Base-by-base conservation (phyloP, 1,284 basidiomycete genomes). In the Vanrija humicola region DNA sequence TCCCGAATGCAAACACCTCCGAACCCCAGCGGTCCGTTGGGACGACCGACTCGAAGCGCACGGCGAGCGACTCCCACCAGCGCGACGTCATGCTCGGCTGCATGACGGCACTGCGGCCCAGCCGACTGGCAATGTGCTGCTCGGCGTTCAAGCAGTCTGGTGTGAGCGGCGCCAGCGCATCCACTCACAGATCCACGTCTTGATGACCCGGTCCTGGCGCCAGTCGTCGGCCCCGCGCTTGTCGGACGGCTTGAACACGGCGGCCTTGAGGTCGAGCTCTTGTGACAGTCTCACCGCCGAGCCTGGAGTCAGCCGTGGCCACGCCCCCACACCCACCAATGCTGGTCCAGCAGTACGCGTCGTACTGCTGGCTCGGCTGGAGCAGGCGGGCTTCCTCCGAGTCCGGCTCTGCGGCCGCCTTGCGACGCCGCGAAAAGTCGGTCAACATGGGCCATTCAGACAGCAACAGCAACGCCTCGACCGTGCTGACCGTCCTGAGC, bases 81-180 rank as follows among this genome's bases (percentile, higher is more conserved):
- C 57, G 57, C 25, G 57, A 59, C 9, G 53, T 55, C 58, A 55
- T 59, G 16, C 50, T 39, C 34, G 46, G 43, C 18, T 55, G 54
- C 25, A 55, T 40, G n/a, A 59, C 58, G 8, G 58, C 58, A n/a
- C 52, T 59, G 9, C 58, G 58, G 3, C 58, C 58, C 1, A 59
- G 44, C 4, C 58, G 46, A 12, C 52, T 48, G 5, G 58, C 54
- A 14, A 59, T 52, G 28, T 52, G 50, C 46, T 45, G 40, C 21
- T 53, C 51, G n/a, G 57, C 57, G 14, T 55, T 59, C 40, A 50
- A 50, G 47, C 53, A 55, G 43, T 59, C 52, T 54, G 46, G 14
- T 6, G 1, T 40, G 6, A 38, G 18, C 39, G 46, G 14, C 12
- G 1, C 29, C 12, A 38, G 18, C 39, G 10, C 10, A n/a, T 48